Percentiles rank a stretch among this genome's conserved stretches.
phyloP scores from a whole-genome alignment of 352 stramenopile species.

The Poterioochromonas sp. region DNA sequence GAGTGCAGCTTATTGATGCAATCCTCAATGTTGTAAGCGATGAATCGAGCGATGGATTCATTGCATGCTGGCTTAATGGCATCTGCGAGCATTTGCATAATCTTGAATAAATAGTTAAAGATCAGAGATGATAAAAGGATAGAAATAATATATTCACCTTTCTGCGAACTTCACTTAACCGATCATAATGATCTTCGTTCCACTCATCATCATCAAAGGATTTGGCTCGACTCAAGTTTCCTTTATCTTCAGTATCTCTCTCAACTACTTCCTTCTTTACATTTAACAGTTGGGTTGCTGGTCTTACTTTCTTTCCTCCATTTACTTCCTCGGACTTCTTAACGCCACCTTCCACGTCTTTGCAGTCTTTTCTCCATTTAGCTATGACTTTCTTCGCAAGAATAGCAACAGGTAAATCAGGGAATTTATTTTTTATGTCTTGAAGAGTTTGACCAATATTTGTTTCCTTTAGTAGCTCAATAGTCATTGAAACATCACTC shows the following conservation, averaged over 20 bases:
- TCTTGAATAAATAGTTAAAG: not conserved
- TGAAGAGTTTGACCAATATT: not conserved
- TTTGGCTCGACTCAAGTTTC: not conserved
- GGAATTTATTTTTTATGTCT: constrained; percentile 18
- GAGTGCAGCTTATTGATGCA: constrained; percentile 31
- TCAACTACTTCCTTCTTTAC: not conserved
- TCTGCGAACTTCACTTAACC: not conserved
- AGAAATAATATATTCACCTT: not conserved
- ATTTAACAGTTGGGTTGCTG: not conserved
- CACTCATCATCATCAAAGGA: not conserved
- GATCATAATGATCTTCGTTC: not conserved
- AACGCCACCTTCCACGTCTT: not conserved
- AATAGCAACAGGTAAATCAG: not conserved
- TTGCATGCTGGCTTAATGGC: not conserved
- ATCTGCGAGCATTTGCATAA: constrained; percentile 14
- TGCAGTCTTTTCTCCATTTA: constrained; percentile 19
- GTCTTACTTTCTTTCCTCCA: not conserved
- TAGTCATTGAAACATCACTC: not conserved
- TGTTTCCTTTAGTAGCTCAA: not conserved
- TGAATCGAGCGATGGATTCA: constrained; percentile 12
- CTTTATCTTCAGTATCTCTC: not conserved
- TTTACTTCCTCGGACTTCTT: not conserved
- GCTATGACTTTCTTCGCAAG: constrained; percentile 1
- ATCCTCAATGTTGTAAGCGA: constrained; percentile 34
- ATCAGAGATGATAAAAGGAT: not conserved